Evolutionary conservation across 2,329 filamentous ascomycete genomes (phyloP), one percentile per base, ranked within the genome.

Genomic region (Penicillium freii): DNA sequence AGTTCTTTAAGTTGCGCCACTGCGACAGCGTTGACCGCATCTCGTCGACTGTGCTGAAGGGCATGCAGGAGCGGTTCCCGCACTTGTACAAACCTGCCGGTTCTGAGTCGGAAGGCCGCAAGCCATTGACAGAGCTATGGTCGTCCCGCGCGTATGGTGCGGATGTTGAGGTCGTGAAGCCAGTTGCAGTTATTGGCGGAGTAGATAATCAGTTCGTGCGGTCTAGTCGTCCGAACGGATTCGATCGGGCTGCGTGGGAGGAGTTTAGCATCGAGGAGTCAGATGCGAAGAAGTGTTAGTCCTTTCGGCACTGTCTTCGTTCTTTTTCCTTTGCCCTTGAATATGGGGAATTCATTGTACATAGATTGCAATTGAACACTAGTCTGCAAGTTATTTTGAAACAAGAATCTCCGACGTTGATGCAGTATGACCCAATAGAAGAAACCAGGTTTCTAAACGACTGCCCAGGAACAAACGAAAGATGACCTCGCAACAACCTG

Each of bases 1-100:
- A 82, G 1, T 87, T 88, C 65, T 81, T 86, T 29, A 73, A 76
- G 6, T 68, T 88, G 51, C 73, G 83, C 4, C 85, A 88, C 64
- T 79, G 81, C 47, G 82, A 88, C 66, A 87, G 84, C 60, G 85
- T 88, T 1, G 86, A 88, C 56, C 83, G 86, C 45, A 85, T 88
- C 38, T 85, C 84, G 0, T 82, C 81, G 45, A 80, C 82, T 1
- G 84, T 84, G 8, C 69, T 88, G 61, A 78, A 77, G 56, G 79
- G 78, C 29, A 81, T 87, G 82, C 77, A 80, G 54, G 68, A 72
- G 39, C 75, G 77, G 8, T 82, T 81, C 64, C 82, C 83, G 0
- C 79, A 82, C 27, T 70, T 87, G n/a, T 84, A 86, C 58, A 73
- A 75, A 29, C 25, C 59, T 4, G 56, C 63, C 11, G 63, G 62